Base-by-base conservation (phyloP, 345 rosid genomes). In the Carallia brachiata region DNA sequence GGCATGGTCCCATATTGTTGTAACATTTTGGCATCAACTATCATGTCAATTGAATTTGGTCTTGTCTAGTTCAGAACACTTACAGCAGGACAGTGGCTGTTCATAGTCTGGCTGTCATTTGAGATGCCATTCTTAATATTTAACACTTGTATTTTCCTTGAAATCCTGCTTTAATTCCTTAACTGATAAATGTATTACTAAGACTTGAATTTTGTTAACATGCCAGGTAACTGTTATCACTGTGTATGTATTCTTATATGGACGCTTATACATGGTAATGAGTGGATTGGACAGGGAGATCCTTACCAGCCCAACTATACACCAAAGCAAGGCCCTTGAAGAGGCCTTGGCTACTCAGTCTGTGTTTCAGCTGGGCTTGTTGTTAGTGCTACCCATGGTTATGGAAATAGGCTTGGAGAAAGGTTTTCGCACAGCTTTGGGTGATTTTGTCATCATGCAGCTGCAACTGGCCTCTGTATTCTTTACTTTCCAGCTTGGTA, bases 401-500 rank as follows among this genome's bases (percentile, higher is more conserved):
- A 92, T 92, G 99, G 99, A 95, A 84, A 88, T 88, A 64, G 96
- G 97, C 67, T 85, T 95, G 68, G 97, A 92, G 71, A 92, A 95
- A 83, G 99, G 99, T 57, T 92, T 92, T 48, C 89, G 97, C 62
- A 77, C 85, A 44, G 99, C 99, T 62, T 70, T 95, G 52, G 91
- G 87, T 61, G 96, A 92, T 77, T 90, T 95, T 74, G 78, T 95
- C 80, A 90, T 90, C n/a, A 92, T 95, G 98, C 97, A 92, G 78
- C 87, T 95, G 73, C 98, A 95, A 80, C 88, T 90, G 65, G 98
- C 99, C 52, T 88, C 99, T 3, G 90, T 90, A 59, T 95, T 95
- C 84, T 95, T 95, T 73, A 90, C 98, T 6, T 95, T 95, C 83
- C 98, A 90, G 85, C 99, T 95, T 63, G 99, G 99, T 69, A 95